These are phyloP conservation scores for Pseudozyma sp. DNA, from an alignment of 1,284 basidiomycete genomes.

Conservation along the genomic window DNA sequence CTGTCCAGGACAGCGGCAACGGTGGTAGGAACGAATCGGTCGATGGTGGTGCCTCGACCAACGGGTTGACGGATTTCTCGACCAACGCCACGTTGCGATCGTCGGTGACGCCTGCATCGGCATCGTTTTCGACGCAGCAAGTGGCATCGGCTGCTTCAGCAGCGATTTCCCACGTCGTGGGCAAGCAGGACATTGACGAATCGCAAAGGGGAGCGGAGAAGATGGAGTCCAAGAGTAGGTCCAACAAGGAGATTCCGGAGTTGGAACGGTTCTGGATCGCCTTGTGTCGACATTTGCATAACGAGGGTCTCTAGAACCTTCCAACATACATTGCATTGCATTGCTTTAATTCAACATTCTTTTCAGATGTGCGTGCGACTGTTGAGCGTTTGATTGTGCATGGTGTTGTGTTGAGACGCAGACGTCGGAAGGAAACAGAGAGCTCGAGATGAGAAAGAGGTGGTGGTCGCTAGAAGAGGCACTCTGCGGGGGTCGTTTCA, in stretches of 20 bases:
- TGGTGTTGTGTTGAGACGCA: too few species aligned
- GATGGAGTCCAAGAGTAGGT: slow-evolving; percentile 6
- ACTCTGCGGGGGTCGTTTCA: too few species aligned
- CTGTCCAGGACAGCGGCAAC: background rate
- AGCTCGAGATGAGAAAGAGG: too few species aligned
- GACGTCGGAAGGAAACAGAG: too few species aligned
- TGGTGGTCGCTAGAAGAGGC: too few species aligned
- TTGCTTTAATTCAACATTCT: background rate
- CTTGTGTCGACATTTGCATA: slow-evolving; percentile 62
- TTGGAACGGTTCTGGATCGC: slow-evolving; percentile 66
- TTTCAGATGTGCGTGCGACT: too few species aligned
- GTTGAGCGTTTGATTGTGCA: too few species aligned
- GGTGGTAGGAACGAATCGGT: background rate
- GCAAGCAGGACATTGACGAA: background rate
- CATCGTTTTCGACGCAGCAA: slow-evolving; percentile 21
- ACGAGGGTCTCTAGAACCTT: slow-evolving; percentile 47
- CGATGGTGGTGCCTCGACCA: background rate
- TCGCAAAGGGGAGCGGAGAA: slow-evolving; percentile 3
- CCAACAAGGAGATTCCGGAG: slow-evolving; percentile 24
- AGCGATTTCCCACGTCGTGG: background rate
- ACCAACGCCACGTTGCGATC: background rate
- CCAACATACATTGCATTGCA: background rate
- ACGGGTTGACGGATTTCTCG: background rate
- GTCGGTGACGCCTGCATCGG: slow-evolving; percentile 9
- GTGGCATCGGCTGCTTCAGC: background rate